These are phyloP conservation scores for Neonectria ditissima DNA, from an alignment of 2,329 filamentous ascomycete genomes.

Conservation along the genomic window DNA sequence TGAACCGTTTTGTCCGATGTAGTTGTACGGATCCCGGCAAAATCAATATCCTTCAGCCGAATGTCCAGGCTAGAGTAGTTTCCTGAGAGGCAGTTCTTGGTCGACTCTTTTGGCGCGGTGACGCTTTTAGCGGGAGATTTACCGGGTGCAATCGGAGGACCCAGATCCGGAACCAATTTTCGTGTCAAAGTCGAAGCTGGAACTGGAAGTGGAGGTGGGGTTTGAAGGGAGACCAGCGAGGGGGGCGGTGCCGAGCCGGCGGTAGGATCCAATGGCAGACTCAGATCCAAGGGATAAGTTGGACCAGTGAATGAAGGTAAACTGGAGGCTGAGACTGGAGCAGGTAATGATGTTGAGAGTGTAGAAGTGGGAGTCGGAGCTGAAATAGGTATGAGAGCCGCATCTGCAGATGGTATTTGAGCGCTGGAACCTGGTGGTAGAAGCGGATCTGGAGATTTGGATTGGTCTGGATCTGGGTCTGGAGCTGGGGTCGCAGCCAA, in stretches of 20 bases:
- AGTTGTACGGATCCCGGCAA: neutral
- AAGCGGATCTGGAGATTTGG: neutral
- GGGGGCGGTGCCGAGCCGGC: neutral
- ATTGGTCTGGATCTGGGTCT: neutral
- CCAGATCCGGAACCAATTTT: neutral
- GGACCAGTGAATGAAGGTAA: neutral
- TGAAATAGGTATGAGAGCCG: no score
- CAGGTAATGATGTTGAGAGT: no score
- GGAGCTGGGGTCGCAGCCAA: neutral
- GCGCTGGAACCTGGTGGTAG: neutral
- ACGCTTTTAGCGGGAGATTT: neutral
- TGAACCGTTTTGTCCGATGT: neutral
- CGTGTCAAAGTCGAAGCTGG: neutral
- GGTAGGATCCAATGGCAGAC: neutral
- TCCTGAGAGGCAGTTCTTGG: neutral
- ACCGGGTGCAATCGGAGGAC: neutral
- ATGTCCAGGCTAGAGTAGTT: neutral
- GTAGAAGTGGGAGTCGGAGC: no score
- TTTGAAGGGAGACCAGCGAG: neutral
- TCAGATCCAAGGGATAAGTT: neutral
- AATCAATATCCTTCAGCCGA: neutral
- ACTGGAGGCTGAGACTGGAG: no score
- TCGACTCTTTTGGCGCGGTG: neutral
- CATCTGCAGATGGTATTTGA: no score
- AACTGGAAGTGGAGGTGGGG: neutral